A percentile compares a stretch with the other conserved stretches of the same genome.
Evolutionary conservation across 176 grass and related monocot species (phyloP).

Genomic region (Urochloa ruziziensis): DNA sequence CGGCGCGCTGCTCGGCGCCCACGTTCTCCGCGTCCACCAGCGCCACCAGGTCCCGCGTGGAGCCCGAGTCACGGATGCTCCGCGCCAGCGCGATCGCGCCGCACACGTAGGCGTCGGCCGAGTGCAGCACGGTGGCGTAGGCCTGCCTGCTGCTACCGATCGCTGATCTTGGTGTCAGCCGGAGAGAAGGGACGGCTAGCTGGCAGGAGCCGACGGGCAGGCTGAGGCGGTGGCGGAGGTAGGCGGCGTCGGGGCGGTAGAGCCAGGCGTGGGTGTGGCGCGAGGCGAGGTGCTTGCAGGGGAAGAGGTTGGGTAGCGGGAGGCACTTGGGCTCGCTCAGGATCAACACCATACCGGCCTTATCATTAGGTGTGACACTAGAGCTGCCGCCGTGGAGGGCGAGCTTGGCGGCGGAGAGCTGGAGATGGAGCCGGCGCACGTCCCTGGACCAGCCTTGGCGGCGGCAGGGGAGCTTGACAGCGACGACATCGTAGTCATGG

Average conservation of each 20-base stretch:
- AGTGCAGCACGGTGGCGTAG: conserved; percentile 75
- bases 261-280: conserved; percentile 52
- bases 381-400: background rate
- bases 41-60: conserved; percentile 60
- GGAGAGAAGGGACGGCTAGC: conserved; percentile 41
- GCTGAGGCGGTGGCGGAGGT: conserved; percentile 35
- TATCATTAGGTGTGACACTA: background rate
- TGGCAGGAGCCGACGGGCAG: conserved; percentile 69
- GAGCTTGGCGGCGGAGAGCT: conserved; percentile 68
- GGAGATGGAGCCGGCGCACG: conserved; percentile 73
- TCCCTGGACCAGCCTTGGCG: conserved; percentile 50
- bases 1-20: conserved; percentile 39
- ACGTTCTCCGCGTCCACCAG: conserved; percentile 52
- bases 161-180: conserved; percentile 3
- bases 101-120: conserved; percentile 60
- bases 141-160: conserved; percentile 37
- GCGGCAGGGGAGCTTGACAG: conserved; percentile 62
- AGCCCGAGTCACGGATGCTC: conserved; percentile 65
- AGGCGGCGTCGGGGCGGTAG: conserved; percentile 37
- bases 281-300: conserved; percentile 55
- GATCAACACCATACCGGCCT: conserved; percentile 34
- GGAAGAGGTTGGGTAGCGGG: conserved; percentile 69
- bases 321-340: conserved; percentile 44
- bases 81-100: conserved; percentile 70
- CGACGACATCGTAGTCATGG: conserved; percentile 42